Base-by-base conservation (phyloP, 2,329 filamentous ascomycete genomes). In the Pseudogymnoascus sp. region DNA sequence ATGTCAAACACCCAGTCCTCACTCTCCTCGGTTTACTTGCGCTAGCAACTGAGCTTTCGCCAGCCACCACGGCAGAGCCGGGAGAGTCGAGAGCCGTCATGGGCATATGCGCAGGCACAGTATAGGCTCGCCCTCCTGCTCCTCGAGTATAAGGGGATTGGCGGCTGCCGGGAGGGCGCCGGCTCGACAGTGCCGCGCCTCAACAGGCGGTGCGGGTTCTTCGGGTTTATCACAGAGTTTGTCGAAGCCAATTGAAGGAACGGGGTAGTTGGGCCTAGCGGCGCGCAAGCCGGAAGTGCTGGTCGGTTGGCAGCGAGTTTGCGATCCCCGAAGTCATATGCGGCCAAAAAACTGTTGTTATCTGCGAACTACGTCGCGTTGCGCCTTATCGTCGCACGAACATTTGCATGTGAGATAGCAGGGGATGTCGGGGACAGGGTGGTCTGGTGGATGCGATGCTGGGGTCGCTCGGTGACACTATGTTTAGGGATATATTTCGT, bases 1-100 rank as follows among this genome's bases (percentile, higher is more conserved):
- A 97, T 2, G 92, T 97, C 67, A 96, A 77, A 73, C 92, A 97
- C 38, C 92, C 92, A 2, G 92, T 97, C 56, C 93, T 86, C 16
- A 95, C 91, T 67, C 92, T 82, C 76, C 88, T 93, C n/a, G 91
- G 86, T 74, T 92, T 93, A 62, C 61, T 72, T 28, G 67, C 66
- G 59, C 65, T 66, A 11, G 63, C 50, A 11, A 67, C 69, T 35
- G 64, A 66, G 47, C 64, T 61, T 59, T 62, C 64, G 23, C 66
- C 64, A 38, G 56, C 53, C 59, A 61, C 62, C 47, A 53, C 50
- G 44, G 18, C 60, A n/a, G 50, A 63, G n/a, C 37, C 37, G 42
- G 61, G 61, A 18, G 16, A 65, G 42, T 68, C 69, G 60, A 64
- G 65, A 31, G 66, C 68, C 25, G 69, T 65, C 71, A 73, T 73